phyloP scores from a whole-genome alignment of 208 protist species.

The Wallacemonas sp. region DNA sequence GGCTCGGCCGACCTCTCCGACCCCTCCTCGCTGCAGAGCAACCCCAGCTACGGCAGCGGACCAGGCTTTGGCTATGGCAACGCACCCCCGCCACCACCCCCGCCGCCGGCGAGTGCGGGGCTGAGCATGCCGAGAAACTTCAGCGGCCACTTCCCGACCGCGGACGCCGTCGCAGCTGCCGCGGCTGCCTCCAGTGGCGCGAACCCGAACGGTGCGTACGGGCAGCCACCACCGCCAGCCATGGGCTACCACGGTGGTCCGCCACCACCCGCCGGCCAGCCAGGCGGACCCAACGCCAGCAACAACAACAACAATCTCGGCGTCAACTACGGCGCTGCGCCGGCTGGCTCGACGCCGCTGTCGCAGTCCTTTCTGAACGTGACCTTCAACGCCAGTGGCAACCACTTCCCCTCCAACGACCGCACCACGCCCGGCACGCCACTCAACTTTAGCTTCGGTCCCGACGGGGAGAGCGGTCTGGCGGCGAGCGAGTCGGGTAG shows the following conservation, averaged over 20 bases:
- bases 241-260: slow-evolving; percentile 2
- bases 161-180: slow-evolving; percentile 4
- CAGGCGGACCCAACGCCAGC: neutral
- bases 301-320: slow-evolving; percentile 10
- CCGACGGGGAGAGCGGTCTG: slow-evolving; percentile 24
- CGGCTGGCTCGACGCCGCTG: neutral
- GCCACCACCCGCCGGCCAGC: slow-evolving; percentile 10
- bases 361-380: slow-evolving; percentile 37
- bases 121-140: neutral
- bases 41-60: neutral
- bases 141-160: slow-evolving; percentile 4
- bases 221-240: slow-evolving; percentile 21
- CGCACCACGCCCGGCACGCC: slow-evolving; percentile 36
- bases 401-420: slow-evolving; percentile 26
- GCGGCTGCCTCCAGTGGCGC: no score
- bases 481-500: slow-evolving; percentile 10
- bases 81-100: neutral
- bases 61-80: neutral
- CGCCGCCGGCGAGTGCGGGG: neutral
- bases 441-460: slow-evolving; percentile 48
- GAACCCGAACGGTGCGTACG: neutral
- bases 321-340: neutral
- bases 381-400: slow-evolving; percentile 31
- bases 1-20: neutral
- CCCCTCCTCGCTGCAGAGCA: neutral